phyloP scores from a whole-genome alignment of 208 protist species.

The Wallacemonas sp. region DNA sequence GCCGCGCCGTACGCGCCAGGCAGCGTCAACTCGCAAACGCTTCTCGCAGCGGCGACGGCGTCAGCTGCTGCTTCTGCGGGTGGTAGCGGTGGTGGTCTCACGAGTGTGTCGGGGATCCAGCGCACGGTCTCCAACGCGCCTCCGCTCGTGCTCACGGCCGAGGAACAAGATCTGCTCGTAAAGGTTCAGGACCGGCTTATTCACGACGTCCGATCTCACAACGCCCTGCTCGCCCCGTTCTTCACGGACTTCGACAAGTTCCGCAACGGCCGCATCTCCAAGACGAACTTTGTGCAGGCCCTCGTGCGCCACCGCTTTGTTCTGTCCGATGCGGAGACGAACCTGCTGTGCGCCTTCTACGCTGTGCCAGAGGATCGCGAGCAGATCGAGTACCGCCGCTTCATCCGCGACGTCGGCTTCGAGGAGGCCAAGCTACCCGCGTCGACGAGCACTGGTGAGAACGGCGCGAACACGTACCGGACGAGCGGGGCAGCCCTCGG shows the following conservation, averaged over 20 bases:
- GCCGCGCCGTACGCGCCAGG: conserved; percentile 37
- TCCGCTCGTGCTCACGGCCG: conserved; percentile 21
- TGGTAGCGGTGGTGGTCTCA: background rate
- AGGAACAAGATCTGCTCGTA: conserved; percentile 24
- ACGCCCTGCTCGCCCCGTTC: conserved; percentile 78
- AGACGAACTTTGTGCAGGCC: conserved; percentile 60
- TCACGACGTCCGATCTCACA: conserved; percentile 62
- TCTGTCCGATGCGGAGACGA: conserved; percentile 39
- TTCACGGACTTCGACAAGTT: conserved; percentile 88
- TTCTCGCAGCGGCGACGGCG: conserved; percentile 12
- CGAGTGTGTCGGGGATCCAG: background rate
- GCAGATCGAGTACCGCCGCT: conserved; percentile 63
- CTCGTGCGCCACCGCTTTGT: conserved; percentile 68
- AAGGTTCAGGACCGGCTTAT: conserved; percentile 43
- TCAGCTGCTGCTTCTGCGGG: conserved; percentile 17
- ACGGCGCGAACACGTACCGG: background rate
- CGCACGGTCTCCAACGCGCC: background rate
- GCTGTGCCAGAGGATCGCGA: conserved; percentile 37
- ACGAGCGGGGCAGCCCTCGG: background rate
- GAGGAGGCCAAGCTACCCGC: conserved; percentile 25
- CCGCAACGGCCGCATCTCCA: conserved; percentile 67
- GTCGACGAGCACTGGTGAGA: conserved; percentile 2
- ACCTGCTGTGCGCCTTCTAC: conserved; percentile 51
- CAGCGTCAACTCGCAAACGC: background rate
- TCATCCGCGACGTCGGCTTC: conserved; percentile 67